Evolutionary conservation across 495 filamentous ascomycete genomes (phyloP).

Genomic region (Hypoxylon rickii): DNA sequence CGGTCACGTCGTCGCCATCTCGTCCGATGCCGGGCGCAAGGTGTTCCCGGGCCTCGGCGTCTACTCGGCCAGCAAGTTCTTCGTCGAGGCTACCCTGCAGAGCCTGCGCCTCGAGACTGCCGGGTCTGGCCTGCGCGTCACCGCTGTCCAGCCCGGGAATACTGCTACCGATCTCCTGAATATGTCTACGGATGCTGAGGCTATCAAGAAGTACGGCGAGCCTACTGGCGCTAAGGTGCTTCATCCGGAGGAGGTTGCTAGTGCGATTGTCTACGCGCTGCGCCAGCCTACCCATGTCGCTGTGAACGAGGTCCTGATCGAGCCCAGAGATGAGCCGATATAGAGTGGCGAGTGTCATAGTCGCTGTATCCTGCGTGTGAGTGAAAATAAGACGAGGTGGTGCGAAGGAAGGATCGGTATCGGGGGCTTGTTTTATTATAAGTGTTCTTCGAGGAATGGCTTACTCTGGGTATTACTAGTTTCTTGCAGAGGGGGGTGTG

Average conservation of each 20-base stretch:
- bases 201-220: conserved; percentile 71
- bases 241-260: conserved; percentile 65
- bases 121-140: conserved; percentile 65
- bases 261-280: conserved; percentile 66
- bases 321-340: conserved; percentile 72
- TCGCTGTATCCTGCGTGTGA: too few species aligned
- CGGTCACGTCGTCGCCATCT: conserved; percentile 69
- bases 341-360: too few species aligned
- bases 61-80: conserved; percentile 75
- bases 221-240: conserved; percentile 68
- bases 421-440: too few species aligned
- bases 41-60: conserved; percentile 74
- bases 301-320: conserved; percentile 73
- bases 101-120: conserved; percentile 68
- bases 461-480: too few species aligned
- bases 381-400: too few species aligned
- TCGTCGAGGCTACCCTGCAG: conserved; percentile 72
- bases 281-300: conserved; percentile 67
- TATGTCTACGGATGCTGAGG: conserved; percentile 69
- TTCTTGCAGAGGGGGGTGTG: too few species aligned
- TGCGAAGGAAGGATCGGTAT: too few species aligned
- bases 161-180: conserved; percentile 64
- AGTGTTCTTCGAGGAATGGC: too few species aligned
- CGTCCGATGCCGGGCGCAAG: conserved; percentile 70
- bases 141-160: conserved; percentile 69